Evolutionary conservation across 352 stramenopile species (phyloP).

Genomic region (Hyaloperonospora brassicae): DNA sequence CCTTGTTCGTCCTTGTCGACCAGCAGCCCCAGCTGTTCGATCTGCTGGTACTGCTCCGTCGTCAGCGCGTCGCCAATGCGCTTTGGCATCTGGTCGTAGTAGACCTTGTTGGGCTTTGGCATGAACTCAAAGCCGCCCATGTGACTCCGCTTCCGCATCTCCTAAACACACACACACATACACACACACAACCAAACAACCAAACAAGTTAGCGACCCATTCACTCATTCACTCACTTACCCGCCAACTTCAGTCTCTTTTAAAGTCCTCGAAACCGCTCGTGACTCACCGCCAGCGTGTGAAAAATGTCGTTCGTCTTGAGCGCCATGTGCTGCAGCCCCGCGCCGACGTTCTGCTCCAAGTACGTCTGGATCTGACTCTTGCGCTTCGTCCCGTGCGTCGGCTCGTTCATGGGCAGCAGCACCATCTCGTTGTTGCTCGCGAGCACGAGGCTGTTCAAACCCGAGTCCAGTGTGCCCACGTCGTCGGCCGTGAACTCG

Average conservation of each 20-base stretch:
- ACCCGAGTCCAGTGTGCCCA: constrained; percentile 91
- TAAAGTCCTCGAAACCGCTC: no score
- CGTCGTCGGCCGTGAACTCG: constrained; percentile 92
- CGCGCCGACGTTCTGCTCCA: constrained; percentile 92
- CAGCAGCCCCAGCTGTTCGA: constrained; percentile 89
- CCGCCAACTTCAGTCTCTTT: no score
- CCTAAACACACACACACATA: no score
- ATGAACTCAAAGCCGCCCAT: constrained; percentile 83
- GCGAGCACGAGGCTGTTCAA: constrained; percentile 93
- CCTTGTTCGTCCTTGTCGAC: constrained; percentile 93
- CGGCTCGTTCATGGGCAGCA: constrained; percentile 94
- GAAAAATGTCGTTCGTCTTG: constrained; percentile 94
- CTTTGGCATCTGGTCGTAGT: constrained; percentile 87
- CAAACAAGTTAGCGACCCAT: no score
- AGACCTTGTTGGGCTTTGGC: constrained; percentile 71
- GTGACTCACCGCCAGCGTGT: constrained; percentile 54
- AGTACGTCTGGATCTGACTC: constrained; percentile 93
- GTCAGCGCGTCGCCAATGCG: constrained; percentile 78
- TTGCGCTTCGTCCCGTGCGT: constrained; percentile 90
- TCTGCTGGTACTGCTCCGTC: constrained; percentile 83
- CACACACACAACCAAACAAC: constrained; percentile 3
- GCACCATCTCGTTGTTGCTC: constrained; percentile 90
- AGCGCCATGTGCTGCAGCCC: constrained; percentile 96
- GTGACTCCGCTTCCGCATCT: constrained; percentile 71
- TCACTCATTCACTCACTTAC: no score